These are phyloP conservation scores for Erigeron philadelphicus DNA, from an alignment of 140 eudicot species.

Conservation along the genomic window DNA sequence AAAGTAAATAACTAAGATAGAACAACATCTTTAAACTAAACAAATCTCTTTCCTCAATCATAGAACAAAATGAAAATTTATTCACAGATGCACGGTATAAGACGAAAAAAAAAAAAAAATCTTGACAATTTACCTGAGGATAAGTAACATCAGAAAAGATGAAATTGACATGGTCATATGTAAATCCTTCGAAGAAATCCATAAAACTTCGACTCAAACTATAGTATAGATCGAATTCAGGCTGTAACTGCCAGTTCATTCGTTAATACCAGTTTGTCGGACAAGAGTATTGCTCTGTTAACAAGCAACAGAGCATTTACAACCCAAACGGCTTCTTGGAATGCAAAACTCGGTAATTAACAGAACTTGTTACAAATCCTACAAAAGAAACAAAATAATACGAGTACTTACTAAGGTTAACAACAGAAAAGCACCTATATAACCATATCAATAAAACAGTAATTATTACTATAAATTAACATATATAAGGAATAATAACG, in stretches of 20 bases:
- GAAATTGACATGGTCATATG: constrained; percentile 89
- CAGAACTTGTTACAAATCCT: constrained; percentile 22
- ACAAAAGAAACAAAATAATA: constrained; percentile 14
- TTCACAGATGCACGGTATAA: too few species aligned
- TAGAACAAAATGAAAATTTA: neutral
- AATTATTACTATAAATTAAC: neutral
- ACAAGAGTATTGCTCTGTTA: neutral
- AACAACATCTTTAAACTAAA: too few species aligned
- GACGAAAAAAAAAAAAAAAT: neutral
- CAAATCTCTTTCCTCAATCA: neutral
- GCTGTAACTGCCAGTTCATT: constrained; percentile 45
- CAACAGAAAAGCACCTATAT: neutral
- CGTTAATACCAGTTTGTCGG: constrained; percentile 16
- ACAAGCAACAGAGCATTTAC: neutral
- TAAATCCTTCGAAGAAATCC: constrained; percentile 85
- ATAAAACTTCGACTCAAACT: constrained; percentile 56
- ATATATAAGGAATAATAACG: constrained; percentile 9
- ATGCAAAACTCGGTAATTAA: constrained; percentile 2
- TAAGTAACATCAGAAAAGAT: constrained; percentile 68
- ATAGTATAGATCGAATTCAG: constrained; percentile 44
- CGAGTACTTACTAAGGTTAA: too few species aligned
- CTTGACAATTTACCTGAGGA: constrained; percentile 54
- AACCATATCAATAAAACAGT: constrained; percentile 8
- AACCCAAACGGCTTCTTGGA: too few species aligned
- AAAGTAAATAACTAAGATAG: constrained; percentile 11